Evolutionary conservation across 2,329 filamentous ascomycete genomes (phyloP), one percentile per base, ranked within the genome.

Genomic region (Cordyceps cateniannulata): DNA sequence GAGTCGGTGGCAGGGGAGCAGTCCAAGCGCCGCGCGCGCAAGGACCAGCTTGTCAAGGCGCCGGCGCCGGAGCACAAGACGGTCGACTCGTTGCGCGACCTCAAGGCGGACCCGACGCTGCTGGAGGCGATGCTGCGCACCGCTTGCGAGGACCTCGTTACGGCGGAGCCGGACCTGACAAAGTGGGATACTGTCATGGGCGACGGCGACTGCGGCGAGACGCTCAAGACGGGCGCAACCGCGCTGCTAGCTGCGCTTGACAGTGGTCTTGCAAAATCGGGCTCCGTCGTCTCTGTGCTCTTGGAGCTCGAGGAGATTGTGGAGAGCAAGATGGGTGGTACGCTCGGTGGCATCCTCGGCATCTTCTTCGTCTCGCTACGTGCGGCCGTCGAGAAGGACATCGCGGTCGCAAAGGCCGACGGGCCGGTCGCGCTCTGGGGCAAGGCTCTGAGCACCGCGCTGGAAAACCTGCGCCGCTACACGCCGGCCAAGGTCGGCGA

Each of bases 121-220:
- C 76, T 87, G 1, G 82, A 83, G 50, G 79, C 73, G 40, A 84
- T 83, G 67, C 74, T 90, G 25, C 80, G 79, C 20, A 75, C 64
- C 69, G 84, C 74, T 59, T 89, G 72, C 73, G 78, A 66, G 63
- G 78, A 75, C 2, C 77, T 85, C 2, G 75, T 87, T 50, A 74
- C 74, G 9, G 83, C 85, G 3, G 85, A 88, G 69, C 84, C 84
- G 0, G 81, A 86, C 61, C 73, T 88, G 48, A 88, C 85, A 1
- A 80, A 75, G 63, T 87, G 82, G 79, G 84, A 87, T 69, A 85
- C 81, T 5, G 70, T 84, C 51, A 83, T 87, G 79, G 85, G 84
- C 40, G 85, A 87, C 66, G 85, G 85, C 12, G 85, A 88, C 71
- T 88, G 85, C 68, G 85, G 85, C 42, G 83, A 88, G 67, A 84